Percentiles rank a stretch among this genome's conserved stretches.
These are phyloP conservation scores for Suhomyces pyralidae DNA, from an alignment of 805 yeast genomes.

Conservation along the genomic window DNA sequence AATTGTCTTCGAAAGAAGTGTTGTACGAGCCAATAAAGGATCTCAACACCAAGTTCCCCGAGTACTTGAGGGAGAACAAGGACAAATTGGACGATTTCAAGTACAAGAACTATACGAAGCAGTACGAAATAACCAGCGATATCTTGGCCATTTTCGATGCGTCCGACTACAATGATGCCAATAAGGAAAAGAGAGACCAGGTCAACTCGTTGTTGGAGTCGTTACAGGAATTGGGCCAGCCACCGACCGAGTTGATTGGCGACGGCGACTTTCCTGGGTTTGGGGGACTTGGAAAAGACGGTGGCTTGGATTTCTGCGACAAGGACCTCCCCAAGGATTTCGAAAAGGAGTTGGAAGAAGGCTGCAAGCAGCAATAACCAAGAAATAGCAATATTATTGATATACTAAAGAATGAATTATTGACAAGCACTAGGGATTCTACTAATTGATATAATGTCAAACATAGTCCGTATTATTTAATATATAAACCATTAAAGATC, in stretches of 20 bases:
- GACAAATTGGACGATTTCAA: constrained; percentile 46
- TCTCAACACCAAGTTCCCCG: constrained; percentile 67
- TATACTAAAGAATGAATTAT: no score
- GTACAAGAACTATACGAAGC: constrained; percentile 53
- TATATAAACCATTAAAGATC: no score
- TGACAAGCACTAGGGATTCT: no score
- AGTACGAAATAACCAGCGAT: constrained; percentile 56
- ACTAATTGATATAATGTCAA: no score
- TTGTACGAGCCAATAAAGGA: constrained; percentile 87
- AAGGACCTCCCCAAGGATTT: constrained; percentile 55
- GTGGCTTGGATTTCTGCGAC: constrained; percentile 45
- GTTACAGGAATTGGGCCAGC: constrained; percentile 74
- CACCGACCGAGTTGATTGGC: constrained; percentile 73
- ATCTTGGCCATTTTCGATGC: constrained; percentile 68
- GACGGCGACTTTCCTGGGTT: constrained; percentile 48
- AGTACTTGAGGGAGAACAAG: constrained; percentile 59
- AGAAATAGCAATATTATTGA: no score
- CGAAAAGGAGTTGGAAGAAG: constrained; percentile 53
- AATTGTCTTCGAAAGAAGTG: constrained; percentile 79
- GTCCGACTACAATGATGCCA: constrained; percentile 55
- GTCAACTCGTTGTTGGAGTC: constrained; percentile 60
- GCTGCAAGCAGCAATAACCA: constrained; percentile 46
- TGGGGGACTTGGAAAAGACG: constrained; percentile 34
- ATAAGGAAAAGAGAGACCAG: constrained; percentile 42
- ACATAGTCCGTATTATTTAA: no score